Conservation (phyloP, 768 basidiomycete species). For the Suillus discolor region DNA sequence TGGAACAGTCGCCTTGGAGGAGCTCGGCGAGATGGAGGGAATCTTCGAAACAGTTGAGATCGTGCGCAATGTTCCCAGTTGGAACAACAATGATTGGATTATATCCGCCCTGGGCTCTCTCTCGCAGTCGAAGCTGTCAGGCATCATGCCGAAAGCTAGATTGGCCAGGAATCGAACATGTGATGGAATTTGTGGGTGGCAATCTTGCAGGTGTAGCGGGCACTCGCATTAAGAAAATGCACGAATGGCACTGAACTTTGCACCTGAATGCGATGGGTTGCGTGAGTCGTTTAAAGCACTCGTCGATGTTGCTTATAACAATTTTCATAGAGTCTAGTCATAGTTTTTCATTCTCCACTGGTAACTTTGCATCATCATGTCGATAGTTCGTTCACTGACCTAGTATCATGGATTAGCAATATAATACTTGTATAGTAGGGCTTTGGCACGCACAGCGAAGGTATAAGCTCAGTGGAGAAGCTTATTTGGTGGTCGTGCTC, state of each 20-base stretch:
- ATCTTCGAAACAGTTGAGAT: neutral
- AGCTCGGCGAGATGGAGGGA: neutral
- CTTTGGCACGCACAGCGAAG: no score
- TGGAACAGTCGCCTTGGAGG: conserved; percentile 19
- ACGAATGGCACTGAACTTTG: neutral
- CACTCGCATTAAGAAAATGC: neutral
- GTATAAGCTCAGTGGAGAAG: no score
- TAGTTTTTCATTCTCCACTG: neutral
- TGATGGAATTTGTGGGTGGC: neutral
- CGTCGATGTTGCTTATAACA: neutral
- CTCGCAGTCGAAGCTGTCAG: neutral
- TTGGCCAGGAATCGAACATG: neutral
- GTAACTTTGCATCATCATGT: neutral
- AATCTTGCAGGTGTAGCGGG: neutral
- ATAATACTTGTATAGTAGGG: no score
- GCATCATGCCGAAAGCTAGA: neutral
- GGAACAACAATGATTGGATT: neutral
- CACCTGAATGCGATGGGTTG: neutral
- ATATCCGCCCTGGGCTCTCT: neutral
- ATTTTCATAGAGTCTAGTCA: neutral
- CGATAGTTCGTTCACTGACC: no score
- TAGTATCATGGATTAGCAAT: no score
- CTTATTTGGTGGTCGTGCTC: no score
- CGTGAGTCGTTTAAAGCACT: neutral
- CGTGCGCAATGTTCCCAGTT: neutral